Evolutionary conservation across 495 filamentous ascomycete species (phyloP).

Genomic region (Penicillium ochrochloron): DNA sequence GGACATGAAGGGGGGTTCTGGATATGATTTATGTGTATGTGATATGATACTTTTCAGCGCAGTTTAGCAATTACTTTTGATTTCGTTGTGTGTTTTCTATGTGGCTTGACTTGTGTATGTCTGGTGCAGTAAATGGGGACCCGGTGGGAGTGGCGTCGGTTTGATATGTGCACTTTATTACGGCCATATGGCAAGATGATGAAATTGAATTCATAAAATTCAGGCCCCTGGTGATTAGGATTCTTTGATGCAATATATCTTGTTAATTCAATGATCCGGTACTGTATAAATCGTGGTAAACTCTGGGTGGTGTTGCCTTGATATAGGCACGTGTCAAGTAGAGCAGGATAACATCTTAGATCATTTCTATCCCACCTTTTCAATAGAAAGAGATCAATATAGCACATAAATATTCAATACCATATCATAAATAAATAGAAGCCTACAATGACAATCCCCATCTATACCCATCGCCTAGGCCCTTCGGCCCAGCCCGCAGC

Average conservation of each 20-base stretch:
- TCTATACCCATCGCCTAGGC: conserved; percentile 4
- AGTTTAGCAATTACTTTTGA: conserved; percentile 7
- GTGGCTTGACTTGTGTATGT: background rate
- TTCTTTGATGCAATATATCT: background rate
- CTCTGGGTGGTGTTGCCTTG: background rate
- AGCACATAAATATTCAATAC: background rate
- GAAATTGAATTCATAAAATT: background rate
- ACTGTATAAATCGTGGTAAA: background rate
- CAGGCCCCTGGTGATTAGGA: background rate
- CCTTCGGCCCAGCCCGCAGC: conserved; percentile 10
- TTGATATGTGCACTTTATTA: too few relatives aligned
- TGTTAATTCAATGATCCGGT: background rate
- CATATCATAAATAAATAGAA: background rate
- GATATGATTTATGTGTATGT: conserved; percentile 20
- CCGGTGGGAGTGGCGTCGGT: background rate
- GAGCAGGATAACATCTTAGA: background rate
- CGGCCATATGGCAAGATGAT: background rate
- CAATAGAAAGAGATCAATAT: background rate
- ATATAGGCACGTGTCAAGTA: background rate
- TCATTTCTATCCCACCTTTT: background rate
- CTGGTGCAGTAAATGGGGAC: background rate
- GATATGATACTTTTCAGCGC: conserved; percentile 17
- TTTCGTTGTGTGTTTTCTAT: background rate
- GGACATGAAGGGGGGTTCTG: too few relatives aligned
- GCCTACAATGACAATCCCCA: background rate